Evolutionary conservation across 2,329 filamentous ascomycete genomes (phyloP), one percentile per base, ranked within the genome.

Genomic region (Alternaria atra): DNA sequence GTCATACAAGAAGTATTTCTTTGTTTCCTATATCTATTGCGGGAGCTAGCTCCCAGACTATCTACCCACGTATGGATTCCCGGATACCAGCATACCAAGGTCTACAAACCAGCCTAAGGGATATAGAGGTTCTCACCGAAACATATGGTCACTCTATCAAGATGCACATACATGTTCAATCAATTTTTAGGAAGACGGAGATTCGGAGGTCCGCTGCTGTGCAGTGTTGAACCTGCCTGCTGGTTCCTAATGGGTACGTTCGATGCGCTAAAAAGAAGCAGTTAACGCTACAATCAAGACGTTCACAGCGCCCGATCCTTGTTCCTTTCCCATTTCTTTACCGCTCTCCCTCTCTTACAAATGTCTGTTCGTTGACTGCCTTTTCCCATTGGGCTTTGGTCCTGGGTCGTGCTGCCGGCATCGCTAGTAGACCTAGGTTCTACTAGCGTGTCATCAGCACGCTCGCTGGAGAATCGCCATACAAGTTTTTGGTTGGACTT

Each of bases 1-100:
- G 46, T 50, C 46, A 37, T 25, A 1, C 46, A 50, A 50, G 46
- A 50, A 50, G 46, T 32, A 7, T 50, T 50, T 35, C 32, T 50
- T 27, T 50, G 20, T 50, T 50, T 50, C 20, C 12, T 3, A 35
- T n/a, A 1, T 27, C 20, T 12, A 50, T 4, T 7, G 30, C 20
- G 34, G 10, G 8, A 12, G 6, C 23, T 4, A 0, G 25, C 17
- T 13, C 13, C 46, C 32, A 8, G 46, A 35, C 20, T 37, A 10
- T 34, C 20, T n/a, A 35, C 8, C 46, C 46, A 37, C 17, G 46
- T 30, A 8, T n/a, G 34, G 46, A 37, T 35, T 48, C 20, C 23
- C 46, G 30, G 23, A 23, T n/a, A 25, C 34, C 20, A 50, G 32
- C 46, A 35, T n/a, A 17, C 30, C 46, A 17, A 37, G 30, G 30